Conservation (phyloP, 371 early-diverging fungal species). For the Catenaria anguillulae region DNA sequence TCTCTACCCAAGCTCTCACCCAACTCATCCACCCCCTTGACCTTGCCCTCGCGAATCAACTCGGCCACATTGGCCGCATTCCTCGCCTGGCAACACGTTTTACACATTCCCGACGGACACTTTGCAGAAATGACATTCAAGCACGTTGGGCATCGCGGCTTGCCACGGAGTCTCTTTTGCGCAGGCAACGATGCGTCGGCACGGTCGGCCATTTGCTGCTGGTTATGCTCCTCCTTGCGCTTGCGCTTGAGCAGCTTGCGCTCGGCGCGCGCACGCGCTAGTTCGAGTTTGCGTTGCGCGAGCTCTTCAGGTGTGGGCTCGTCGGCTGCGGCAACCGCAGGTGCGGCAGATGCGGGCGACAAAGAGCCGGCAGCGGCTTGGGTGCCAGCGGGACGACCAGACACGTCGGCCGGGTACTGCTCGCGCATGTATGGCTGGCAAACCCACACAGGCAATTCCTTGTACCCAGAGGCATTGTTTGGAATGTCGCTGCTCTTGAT, state of each 20-base stretch:
- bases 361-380: background rate
- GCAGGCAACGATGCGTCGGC: background rate
- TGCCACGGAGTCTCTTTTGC: background rate
- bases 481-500: background rate
- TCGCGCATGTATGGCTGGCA: conserved; percentile 9
- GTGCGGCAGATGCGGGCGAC: background rate
- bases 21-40: background rate
- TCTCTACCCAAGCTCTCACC: background rate
- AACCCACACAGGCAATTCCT: conserved; percentile 3
- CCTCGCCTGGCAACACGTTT: background rate
- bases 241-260: background rate
- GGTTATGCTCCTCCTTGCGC: background rate
- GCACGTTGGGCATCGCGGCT: background rate
- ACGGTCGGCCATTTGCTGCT: background rate
- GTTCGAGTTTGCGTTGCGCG: too few species aligned
- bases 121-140: background rate
- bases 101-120: background rate
- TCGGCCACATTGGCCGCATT: background rate
- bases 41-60: background rate
- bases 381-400: background rate
- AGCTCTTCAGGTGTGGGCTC: background rate
- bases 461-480: conserved; percentile 3
- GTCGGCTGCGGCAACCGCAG: background rate
- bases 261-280: background rate
- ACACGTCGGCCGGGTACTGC: background rate